Conservation (phyloP, 2,329 filamentous ascomycete genomes). For the Rutstroemia sp. region DNA sequence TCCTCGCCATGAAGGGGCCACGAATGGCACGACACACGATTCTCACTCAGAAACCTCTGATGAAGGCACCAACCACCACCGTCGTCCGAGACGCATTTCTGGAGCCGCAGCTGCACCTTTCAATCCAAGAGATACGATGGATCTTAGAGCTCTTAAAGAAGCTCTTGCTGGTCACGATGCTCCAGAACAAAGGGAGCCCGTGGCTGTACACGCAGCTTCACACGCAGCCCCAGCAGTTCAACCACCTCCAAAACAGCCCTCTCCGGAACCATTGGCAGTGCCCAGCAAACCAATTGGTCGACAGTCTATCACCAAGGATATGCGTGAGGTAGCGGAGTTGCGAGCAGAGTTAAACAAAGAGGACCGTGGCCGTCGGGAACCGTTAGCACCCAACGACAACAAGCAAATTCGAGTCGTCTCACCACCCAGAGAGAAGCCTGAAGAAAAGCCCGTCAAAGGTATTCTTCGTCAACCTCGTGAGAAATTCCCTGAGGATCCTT, state of each 20-base stretch:
- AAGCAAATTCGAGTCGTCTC: constrained; percentile 55
- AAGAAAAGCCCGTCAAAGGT: constrained; percentile 64
- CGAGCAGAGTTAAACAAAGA: constrained; percentile 18
- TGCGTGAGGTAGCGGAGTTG: constrained; percentile 21
- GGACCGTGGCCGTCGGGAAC: constrained; percentile 19
- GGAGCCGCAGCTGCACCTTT: constrained; percentile 20
- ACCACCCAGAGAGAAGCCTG: constrained; percentile 55
- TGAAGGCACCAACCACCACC: constrained; percentile 13
- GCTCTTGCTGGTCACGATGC: constrained; percentile 23
- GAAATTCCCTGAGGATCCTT: constrained; percentile 80
- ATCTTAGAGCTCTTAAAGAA: constrained; percentile 28
- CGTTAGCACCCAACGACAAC: constrained; percentile 13
- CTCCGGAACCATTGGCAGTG: not conserved
- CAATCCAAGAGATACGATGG: constrained; percentile 30
- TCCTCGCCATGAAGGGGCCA: constrained; percentile 14
- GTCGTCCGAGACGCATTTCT: constrained; percentile 16
- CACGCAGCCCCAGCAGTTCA: no score
- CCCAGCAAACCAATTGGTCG: constrained; percentile 13
- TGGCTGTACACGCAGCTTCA: not conserved
- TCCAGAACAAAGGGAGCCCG: constrained; percentile 13
- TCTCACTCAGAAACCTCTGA: constrained; percentile 23
- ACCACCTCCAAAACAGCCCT: constrained; percentile 10
- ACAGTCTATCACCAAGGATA: constrained; percentile 18
- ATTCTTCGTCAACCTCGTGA: constrained; percentile 78
- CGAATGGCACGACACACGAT: constrained; percentile 14